A percentile compares a stretch with the other conserved stretches of the same genome.
Conservation (phyloP, 2,329 filamentous ascomycete species). For the Calonectria crousiana region DNA sequence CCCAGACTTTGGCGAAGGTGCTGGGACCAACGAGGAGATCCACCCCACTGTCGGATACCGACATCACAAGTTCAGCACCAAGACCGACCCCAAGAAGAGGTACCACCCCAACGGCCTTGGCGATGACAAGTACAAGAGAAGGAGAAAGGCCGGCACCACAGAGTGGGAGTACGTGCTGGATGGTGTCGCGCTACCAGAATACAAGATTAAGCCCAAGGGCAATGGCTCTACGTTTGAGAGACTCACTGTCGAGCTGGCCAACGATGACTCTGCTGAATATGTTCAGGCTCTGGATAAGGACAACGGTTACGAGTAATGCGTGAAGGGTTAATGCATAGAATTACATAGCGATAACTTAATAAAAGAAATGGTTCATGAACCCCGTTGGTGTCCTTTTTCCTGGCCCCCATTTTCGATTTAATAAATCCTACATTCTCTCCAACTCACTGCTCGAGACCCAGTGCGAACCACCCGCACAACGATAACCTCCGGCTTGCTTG, state of each 20-base stretch:
- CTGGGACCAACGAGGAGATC: constrained; percentile 36
- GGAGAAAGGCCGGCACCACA: constrained; percentile 25
- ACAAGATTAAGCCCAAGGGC: constrained; percentile 34
- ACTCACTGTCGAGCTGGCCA: neutral
- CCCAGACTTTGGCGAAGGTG: neutral
- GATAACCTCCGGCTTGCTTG: constrained; percentile 67
- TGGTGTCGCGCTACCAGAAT: constrained; percentile 33
- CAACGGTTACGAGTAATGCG: neutral
- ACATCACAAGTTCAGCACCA: constrained; percentile 18
- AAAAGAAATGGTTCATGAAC: neutral
- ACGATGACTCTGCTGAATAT: neutral
- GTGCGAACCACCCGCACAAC: constrained; percentile 73
- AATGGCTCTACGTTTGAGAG: neutral
- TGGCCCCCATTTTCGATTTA: neutral
- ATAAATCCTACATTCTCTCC: constrained; percentile 11
- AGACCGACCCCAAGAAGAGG: constrained; percentile 17
- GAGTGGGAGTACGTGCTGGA: neutral
- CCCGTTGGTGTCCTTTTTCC: neutral
- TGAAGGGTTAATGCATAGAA: neutral
- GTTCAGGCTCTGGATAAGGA: neutral
- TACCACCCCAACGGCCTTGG: constrained; percentile 36
- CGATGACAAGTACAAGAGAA: constrained; percentile 29
- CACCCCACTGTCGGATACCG: constrained; percentile 41
- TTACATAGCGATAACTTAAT: neutral
- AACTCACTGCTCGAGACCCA: constrained; percentile 47